phyloP scores from a whole-genome alignment of 345 rosid species.

The Diplotaxis tenuifolia region DNA sequence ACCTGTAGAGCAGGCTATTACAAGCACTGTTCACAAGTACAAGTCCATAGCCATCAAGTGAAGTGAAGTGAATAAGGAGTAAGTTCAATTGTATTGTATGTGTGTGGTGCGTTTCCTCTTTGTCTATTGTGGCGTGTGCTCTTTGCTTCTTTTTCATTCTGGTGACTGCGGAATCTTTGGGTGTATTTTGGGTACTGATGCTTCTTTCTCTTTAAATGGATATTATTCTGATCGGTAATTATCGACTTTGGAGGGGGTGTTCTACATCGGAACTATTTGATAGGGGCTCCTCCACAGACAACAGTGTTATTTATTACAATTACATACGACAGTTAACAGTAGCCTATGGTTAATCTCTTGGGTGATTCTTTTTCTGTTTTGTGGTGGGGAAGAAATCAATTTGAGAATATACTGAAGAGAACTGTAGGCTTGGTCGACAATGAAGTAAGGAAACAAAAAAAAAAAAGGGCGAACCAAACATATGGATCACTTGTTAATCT shows the following conservation, averaged over 20 bases:
- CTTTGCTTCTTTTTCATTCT: background rate
- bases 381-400: background rate
- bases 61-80: conserved; percentile 12
- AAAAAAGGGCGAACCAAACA: background rate
- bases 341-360: too few relatives aligned
- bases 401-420: background rate
- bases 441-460: background rate
- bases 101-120: background rate
- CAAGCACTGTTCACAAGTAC: conserved; percentile 64
- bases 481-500: conserved; percentile 1
- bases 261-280: background rate
- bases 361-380: background rate
- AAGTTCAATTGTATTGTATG: background rate
- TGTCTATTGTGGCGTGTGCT: background rate
- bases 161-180: background rate
- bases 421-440: background rate
- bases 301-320: too few relatives aligned
- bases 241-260: too few relatives aligned
- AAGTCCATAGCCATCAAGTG: conserved; percentile 66
- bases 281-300: too few relatives aligned
- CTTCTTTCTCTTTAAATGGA: background rate
- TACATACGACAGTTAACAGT: too few relatives aligned
- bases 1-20: conserved; percentile 83
- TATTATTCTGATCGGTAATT: too few relatives aligned
- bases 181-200: background rate